phyloP scores from a whole-genome alignment of 495 filamentous ascomycete genomes.

The Xylaria longipes region DNA sequence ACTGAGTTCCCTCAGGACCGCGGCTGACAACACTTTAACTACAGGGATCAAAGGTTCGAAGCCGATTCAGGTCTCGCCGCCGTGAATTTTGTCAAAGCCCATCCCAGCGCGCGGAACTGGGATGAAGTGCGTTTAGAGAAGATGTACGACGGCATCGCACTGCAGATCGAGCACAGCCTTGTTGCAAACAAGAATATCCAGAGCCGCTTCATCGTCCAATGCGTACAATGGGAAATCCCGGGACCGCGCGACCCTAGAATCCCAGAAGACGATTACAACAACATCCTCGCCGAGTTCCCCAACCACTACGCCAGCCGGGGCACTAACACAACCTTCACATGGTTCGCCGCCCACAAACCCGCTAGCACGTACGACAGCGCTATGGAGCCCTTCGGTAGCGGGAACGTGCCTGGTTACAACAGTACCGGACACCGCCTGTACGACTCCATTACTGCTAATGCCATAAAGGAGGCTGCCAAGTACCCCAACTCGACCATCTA shows the following conservation, averaged over 20 bases:
- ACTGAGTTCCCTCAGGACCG: neutral
- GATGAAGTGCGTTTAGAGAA: neutral
- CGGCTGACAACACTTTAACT: neutral
- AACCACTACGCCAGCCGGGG: neutral
- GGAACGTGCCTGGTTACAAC: neutral
- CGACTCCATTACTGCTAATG: neutral
- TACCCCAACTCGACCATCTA: neutral
- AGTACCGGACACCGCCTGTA: neutral
- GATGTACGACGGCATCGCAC: neutral
- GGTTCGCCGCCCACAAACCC: neutral
- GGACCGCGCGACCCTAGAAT: neutral
- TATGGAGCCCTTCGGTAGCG: neutral
- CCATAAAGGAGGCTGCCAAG: neutral
- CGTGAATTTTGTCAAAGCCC: neutral
- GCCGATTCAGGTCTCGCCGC: neutral
- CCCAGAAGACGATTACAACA: neutral
- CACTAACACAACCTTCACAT: neutral
- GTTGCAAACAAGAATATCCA: neutral
- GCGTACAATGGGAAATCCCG: neutral
- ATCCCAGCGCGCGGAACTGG: neutral
- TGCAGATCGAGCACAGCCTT: neutral
- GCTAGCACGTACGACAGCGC: neutral
- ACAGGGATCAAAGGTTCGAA: neutral
- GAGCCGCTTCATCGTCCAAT: neutral
- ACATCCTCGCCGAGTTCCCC: neutral